Evolutionary conservation across 345 rosid species (phyloP).

Genomic region (Salix dunnii): DNA sequence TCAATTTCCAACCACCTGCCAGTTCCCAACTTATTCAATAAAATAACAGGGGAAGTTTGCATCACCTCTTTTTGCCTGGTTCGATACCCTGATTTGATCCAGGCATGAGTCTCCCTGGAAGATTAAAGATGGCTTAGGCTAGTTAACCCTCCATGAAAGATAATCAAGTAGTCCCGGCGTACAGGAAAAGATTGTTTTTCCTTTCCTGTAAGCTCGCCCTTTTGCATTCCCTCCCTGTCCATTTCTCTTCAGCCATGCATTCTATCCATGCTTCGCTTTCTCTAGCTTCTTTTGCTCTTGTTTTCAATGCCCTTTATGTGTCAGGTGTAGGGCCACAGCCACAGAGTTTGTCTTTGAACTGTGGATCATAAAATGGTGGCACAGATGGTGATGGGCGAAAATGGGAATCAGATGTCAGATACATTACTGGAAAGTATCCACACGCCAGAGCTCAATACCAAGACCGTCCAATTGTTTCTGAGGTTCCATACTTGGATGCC

Average conservation of each 20-base stretch:
- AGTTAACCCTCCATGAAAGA: not conserved
- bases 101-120: conserved; percentile 8
- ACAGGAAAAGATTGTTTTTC: conserved; percentile 12
- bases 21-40: not conserved
- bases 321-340: conserved; percentile 4
- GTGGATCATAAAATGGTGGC: conserved; percentile 49
- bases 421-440: conserved; percentile 34
- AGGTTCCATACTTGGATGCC: conserved; percentile 69
- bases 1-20: conserved; percentile 12
- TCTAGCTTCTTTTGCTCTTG: conserved; percentile 26
- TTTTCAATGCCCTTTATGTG: conserved; percentile 17
- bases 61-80: conserved; percentile 12
- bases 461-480: conserved; percentile 63
- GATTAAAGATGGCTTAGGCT: not conserved
- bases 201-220: conserved; percentile 22
- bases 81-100: conserved; percentile 11
- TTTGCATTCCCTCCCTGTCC: not conserved
- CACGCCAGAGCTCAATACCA: conserved; percentile 48
- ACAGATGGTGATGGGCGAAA: conserved; percentile 54
- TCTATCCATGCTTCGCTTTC: conserved; percentile 19
- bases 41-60: not conserved
- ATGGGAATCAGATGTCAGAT: conserved; percentile 60
- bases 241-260: conserved; percentile 31
- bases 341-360: conserved; percentile 35
- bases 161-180: conserved; percentile 11